Percentiles rank a stretch among this genome's conserved stretches.
phyloP scores from a whole-genome alignment of 768 basidiomycete species.

The Melanogaster broomeanus region DNA sequence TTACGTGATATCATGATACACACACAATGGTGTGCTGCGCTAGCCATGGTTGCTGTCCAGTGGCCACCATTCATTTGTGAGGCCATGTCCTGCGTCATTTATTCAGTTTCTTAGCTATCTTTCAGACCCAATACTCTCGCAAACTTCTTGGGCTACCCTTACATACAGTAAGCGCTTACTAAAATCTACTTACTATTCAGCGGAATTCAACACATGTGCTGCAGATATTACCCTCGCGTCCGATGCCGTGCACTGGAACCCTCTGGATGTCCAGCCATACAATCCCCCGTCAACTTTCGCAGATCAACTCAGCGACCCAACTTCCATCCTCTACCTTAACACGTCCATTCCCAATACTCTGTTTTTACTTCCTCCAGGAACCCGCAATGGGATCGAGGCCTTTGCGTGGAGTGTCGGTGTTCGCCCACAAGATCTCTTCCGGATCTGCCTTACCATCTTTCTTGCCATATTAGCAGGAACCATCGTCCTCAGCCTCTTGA shows the following conservation, averaged over 20 bases:
- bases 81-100: slow-evolving; percentile 27
- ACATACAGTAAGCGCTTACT: slow-evolving; percentile 57
- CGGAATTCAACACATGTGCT: slow-evolving; percentile 6
- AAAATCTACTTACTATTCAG: slow-evolving; percentile 8
- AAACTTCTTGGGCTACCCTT: slow-evolving; percentile 87
- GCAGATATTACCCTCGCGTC: slow-evolving; percentile 75
- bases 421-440: slow-evolving; percentile 79
- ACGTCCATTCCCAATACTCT: slow-evolving; percentile 65
- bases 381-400: slow-evolving; percentile 67
- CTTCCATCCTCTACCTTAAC: slow-evolving; percentile 80
- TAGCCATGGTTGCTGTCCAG: slow-evolving; percentile 92
- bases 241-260: slow-evolving; percentile 63
- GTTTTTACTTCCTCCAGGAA: slow-evolving; percentile 66
- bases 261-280: slow-evolving; percentile 56
- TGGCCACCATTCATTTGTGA: slow-evolving; percentile 93
- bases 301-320: slow-evolving; percentile 67
- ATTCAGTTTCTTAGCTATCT: slow-evolving; percentile 14
- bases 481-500: slow-evolving; percentile 63
- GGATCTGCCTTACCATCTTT: slow-evolving; percentile 81
- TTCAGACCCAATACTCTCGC: slow-evolving; percentile 85
- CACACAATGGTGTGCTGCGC: slow-evolving; percentile 87
- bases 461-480: slow-evolving; percentile 73
- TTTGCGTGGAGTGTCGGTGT: slow-evolving; percentile 87
- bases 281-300: slow-evolving; percentile 70
- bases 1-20: slow-evolving; percentile 91